These are phyloP conservation scores for Sphaerulina populicola DNA, from an alignment of 2,329 filamentous ascomycete species.

Conservation along the genomic window DNA sequence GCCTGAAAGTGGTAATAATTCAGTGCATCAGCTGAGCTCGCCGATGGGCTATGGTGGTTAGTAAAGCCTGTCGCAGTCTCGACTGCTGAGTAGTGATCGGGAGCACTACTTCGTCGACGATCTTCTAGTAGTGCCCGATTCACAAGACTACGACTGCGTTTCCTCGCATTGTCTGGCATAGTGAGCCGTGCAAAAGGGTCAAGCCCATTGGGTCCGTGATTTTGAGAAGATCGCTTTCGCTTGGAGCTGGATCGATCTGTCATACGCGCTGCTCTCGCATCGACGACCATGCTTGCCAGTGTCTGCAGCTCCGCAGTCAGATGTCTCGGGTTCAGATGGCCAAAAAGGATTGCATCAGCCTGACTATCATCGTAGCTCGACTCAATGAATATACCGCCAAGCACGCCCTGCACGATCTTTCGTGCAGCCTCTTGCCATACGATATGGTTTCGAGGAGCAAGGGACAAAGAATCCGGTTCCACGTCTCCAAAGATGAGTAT, in stretches of 20 bases:
- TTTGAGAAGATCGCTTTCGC: conserved; percentile 49
- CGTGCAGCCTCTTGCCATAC: conserved; percentile 86
- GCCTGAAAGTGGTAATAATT: conserved; percentile 16
- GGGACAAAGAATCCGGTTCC: conserved; percentile 78
- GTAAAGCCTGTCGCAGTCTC: conserved; percentile 1
- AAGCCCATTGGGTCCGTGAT: conserved; percentile 33
- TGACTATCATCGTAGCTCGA: conserved; percentile 84
- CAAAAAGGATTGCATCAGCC: conserved; percentile 69
- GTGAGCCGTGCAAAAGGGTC: conserved; percentile 22
- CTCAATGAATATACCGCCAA: conserved; percentile 85
- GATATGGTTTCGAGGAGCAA: conserved; percentile 68
- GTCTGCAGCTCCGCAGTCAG: conserved; percentile 67
- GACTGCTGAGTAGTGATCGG: conserved; percentile 5
- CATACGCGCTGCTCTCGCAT: conserved; percentile 34
- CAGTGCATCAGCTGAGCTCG: conserved; percentile 13
- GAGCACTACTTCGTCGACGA: conserved; percentile 16
- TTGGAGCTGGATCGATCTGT: conserved; percentile 46
- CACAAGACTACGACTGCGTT: conserved; percentile 31
- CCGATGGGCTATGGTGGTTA: conserved; percentile 5
- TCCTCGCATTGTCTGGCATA: conserved; percentile 24
- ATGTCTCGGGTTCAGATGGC: conserved; percentile 77
- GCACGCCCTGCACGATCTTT: conserved; percentile 63
- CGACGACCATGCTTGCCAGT: conserved; percentile 63
- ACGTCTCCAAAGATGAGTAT: conserved; percentile 93
- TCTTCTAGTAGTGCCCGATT: conserved; percentile 18